These are phyloP conservation scores for Cenchrus purpureus DNA, from an alignment of 176 grass and related monocot genomes.

Conservation along the genomic window DNA sequence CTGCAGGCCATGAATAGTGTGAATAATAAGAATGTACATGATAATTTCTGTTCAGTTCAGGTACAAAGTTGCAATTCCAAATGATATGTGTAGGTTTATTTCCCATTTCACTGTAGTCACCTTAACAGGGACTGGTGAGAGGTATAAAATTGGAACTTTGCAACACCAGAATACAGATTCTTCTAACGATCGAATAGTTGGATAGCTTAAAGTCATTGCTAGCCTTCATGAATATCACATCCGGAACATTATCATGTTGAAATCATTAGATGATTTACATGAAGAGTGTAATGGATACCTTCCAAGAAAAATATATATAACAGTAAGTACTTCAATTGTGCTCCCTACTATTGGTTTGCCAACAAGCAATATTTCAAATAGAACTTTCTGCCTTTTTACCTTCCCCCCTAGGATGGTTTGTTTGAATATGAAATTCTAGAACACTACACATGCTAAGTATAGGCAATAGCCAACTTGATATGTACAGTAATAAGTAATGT, in stretches of 20 bases:
- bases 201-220: neutral
- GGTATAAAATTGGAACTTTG: neutral
- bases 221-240: neutral
- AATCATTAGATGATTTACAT: conserved; percentile 3
- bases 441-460: neutral
- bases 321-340: neutral
- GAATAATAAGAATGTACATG: conserved; percentile 26
- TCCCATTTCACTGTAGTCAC: neutral
- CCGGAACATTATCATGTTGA: neutral
- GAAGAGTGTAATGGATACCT: neutral
- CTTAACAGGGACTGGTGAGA: conserved; percentile 6
- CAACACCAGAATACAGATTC: neutral
- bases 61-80: conserved; percentile 8
- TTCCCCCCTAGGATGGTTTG: neutral
- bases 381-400: neutral
- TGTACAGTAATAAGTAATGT: neutral
- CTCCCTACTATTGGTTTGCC: neutral
- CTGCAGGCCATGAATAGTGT: conserved; percentile 44
- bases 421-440: neutral
- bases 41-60: neutral
- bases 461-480: conserved; percentile 13
- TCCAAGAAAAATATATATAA: neutral
- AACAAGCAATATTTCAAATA: conserved; percentile 4
- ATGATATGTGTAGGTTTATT: neutral
- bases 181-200: neutral